These are phyloP conservation scores for Parasitella parasitica DNA, from an alignment of 371 early-diverging fungal species.

Conservation along the genomic window DNA sequence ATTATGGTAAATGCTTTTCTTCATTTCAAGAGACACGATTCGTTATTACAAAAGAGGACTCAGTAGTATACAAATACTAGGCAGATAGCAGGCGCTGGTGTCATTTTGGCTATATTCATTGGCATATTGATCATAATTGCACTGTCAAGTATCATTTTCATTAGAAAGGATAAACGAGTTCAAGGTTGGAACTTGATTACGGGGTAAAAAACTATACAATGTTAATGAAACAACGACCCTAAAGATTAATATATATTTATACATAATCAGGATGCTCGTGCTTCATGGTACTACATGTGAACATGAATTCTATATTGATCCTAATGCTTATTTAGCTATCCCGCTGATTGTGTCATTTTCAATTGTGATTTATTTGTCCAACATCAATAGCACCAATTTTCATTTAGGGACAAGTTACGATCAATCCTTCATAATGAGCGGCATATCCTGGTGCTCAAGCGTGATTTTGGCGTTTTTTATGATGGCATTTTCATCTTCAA, in stretches of 20 bases:
- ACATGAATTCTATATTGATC: neutral
- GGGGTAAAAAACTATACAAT: conserved; percentile 15
- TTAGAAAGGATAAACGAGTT: conserved; percentile 26
- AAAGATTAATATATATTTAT: neutral
- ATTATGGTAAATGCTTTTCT: too few relatives aligned
- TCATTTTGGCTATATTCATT: conserved; percentile 29
- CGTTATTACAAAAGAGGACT: neutral
- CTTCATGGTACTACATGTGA: conserved; percentile 25
- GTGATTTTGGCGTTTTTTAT: conserved; percentile 21
- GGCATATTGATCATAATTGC: conserved; percentile 28
- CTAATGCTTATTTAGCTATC: conserved; percentile 18
- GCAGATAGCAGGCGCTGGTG: conserved; percentile 29
- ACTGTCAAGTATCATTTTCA: conserved; percentile 29
- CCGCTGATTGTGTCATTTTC: conserved; percentile 27
- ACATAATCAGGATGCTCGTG: conserved; percentile 32
- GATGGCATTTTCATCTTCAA: conserved; percentile 13
- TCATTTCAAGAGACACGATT: too few relatives aligned
- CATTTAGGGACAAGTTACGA: conserved; percentile 25
- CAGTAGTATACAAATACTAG: conserved; percentile 4
- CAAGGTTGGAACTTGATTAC: conserved; percentile 35
- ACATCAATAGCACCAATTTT: conserved; percentile 17
- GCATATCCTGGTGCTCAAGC: conserved; percentile 25
- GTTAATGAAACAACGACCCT: neutral
- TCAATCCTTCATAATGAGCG: conserved; percentile 22
- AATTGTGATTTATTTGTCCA: conserved; percentile 23